Conservation (phyloP, 306 rosid species). For the Acacia confusa region DNA sequence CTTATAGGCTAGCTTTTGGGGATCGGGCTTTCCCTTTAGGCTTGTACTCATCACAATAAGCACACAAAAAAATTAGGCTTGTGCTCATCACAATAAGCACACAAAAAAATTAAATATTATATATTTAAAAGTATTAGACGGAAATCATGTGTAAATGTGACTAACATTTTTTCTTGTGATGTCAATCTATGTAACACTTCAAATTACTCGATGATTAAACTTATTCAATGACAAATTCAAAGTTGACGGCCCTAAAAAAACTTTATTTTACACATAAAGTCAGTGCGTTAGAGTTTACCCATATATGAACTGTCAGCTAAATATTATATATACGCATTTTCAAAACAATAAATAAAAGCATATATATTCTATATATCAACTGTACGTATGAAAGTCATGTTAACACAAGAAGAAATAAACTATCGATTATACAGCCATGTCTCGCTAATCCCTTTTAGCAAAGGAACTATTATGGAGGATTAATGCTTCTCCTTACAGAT, state of each 20-base stretch:
- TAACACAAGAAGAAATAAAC: neutral
- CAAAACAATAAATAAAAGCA: too few relatives aligned
- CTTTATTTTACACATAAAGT: neutral
- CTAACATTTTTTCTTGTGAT: neutral
- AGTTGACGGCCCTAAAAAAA: neutral
- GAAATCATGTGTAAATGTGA: neutral
- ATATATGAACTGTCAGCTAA: neutral
- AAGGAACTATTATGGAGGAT: neutral
- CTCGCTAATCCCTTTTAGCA: neutral
- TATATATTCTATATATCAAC: neutral
- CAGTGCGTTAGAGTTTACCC: neutral
- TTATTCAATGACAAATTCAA: neutral
- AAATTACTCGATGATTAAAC: neutral
- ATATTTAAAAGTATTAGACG: neutral
- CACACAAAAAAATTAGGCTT: too few relatives aligned
- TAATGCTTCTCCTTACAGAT: neutral
- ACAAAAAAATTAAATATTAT: neutral
- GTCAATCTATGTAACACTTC: neutral
- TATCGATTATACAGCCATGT: neutral
- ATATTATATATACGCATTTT: too few relatives aligned
- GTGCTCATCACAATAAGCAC: too few relatives aligned
- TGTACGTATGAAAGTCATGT: neutral
- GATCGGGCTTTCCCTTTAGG: too few relatives aligned
- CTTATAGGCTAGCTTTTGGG: too few relatives aligned
- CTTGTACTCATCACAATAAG: too few relatives aligned